phyloP scores from a whole-genome alignment of 2,329 filamentous ascomycete genomes.

The Neopestalotiopsis clavispora region DNA sequence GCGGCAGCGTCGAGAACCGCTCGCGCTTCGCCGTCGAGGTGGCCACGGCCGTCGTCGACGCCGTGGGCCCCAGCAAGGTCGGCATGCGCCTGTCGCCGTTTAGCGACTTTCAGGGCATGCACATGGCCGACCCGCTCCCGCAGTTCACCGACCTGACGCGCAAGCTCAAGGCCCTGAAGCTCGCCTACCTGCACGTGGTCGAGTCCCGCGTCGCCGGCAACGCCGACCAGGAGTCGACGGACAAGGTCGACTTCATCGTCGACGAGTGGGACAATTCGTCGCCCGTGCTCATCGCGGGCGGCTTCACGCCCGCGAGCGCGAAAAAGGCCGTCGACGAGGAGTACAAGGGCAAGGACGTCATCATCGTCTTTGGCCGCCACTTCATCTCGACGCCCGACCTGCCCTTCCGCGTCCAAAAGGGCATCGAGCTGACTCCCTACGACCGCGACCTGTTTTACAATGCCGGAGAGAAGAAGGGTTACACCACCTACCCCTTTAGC shows the following conservation, averaged over 20 bases:
- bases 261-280: conserved; percentile 27
- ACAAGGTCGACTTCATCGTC: conserved; percentile 35
- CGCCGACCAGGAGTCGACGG: conserved; percentile 4
- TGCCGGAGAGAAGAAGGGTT: conserved; percentile 34
- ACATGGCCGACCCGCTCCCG: conserved; percentile 58
- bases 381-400: conserved; percentile 56
- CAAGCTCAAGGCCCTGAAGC: conserved; percentile 52
- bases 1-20: conserved; percentile 59
- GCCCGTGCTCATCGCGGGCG: conserved; percentile 54
- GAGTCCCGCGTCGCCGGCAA: conserved; percentile 50
- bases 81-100: conserved; percentile 58
- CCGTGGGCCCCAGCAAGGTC: conserved; percentile 52
- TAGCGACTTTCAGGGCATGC: conserved; percentile 59
- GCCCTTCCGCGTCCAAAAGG: conserved; percentile 46
- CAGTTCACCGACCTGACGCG: conserved; percentile 60
- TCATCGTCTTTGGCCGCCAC: conserved; percentile 51
- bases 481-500: conserved; percentile 42
- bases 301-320: conserved; percentile 45
- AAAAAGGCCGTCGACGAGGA: conserved; percentile 44
- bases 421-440: conserved; percentile 47
- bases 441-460: conserved; percentile 51
- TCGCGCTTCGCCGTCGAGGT: conserved; percentile 57
- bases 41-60: conserved; percentile 52
- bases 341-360: conserved; percentile 46
- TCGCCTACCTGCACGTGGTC: conserved; percentile 63